Base-by-base conservation (phyloP, 2,329 filamentous ascomycete species). In the Monilinia fructicola region DNA sequence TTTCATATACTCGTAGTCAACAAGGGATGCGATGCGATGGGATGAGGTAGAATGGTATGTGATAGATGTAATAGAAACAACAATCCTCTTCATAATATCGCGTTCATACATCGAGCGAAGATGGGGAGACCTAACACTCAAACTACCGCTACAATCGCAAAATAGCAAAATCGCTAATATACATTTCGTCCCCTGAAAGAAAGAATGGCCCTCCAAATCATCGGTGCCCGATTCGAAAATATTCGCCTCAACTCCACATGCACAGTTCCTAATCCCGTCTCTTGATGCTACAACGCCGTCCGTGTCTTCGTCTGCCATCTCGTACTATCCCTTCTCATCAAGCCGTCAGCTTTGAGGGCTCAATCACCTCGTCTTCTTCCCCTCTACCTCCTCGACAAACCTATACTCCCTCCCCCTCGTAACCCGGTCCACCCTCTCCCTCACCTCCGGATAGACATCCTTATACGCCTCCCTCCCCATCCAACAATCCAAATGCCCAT, bases 401-500 rank as follows among this genome's bases (percentile, higher is more conserved):
- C 31, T 68, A 67, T 74, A 76, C 12, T 54, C 69, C 48, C 71
- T 67, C 1, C 71, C 72, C 35, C 75, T 71, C 61, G 66, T 69
- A 44, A 87, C 83, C 12, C 83, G 79, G 70, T 87, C 84, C 1
- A 86, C 78, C 75, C 86, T 83, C 72, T 83, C 80, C 40, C 81
- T 74, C 11, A 88, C 78, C 61, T 84, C 79, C 0, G 85, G 85
- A 72, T 82, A 88, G 38, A 88, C 83, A 72, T 88, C 86, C 73
- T 79, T 82, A 79, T 82, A 85, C 3, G 84, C 83, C 65, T 84
- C 81, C 54, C 82, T 79, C 4, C 85, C 85, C 83, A 87, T 87
- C 84, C 84, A 87, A 72, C 82, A 83, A 77, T 88, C 85, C 50
- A 87, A 75, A 73, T 88, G 85, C 3, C 85, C 85, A 73, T 87